Conservation (phyloP, 2,329 filamentous ascomycete genomes). For the Scedosporium minutisporum region DNA sequence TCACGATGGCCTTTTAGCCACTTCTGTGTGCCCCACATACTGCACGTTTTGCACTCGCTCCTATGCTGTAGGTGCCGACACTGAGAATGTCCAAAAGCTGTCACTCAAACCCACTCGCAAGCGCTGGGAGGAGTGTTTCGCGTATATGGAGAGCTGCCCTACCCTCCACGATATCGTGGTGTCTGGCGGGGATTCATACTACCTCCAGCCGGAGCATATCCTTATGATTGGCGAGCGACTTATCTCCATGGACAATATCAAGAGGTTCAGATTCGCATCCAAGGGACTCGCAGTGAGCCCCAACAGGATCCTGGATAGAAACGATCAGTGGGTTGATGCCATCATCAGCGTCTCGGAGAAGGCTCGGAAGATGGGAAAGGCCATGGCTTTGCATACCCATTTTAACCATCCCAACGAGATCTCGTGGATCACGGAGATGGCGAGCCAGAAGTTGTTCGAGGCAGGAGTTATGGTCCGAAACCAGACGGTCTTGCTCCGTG, state of each 20-base stretch:
- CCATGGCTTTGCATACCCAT: constrained; percentile 54
- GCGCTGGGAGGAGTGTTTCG: constrained; percentile 47
- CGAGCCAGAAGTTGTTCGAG: constrained; percentile 38
- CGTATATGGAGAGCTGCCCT: constrained; percentile 42
- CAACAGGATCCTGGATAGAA: constrained; percentile 39
- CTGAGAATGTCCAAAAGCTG: constrained; percentile 37
- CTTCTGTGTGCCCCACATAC: constrained; percentile 52
- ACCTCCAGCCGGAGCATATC: constrained; percentile 42
- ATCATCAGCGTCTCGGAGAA: constrained; percentile 40
- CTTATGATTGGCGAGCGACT: constrained; percentile 43
- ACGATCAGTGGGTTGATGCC: constrained; percentile 43
- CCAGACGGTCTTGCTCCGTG: constrained; percentile 48
- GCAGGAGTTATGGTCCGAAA: constrained; percentile 31
- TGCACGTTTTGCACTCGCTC: constrained; percentile 54
- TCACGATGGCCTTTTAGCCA: constrained; percentile 27
- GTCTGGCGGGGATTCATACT: constrained; percentile 54
- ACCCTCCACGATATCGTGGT: constrained; percentile 49
- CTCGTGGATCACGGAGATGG: constrained; percentile 47
- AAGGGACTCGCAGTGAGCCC: constrained; percentile 54
- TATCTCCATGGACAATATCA: constrained; percentile 46
- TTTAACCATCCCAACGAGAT: constrained; percentile 56
- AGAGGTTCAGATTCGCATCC: constrained; percentile 50
- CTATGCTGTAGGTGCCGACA: constrained; percentile 47
- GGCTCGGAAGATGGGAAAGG: constrained; percentile 44
- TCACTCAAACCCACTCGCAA: constrained; percentile 26